Base-by-base conservation (phyloP, 139 green algal species). In the Chlamydomonas schloesseri region DNA sequence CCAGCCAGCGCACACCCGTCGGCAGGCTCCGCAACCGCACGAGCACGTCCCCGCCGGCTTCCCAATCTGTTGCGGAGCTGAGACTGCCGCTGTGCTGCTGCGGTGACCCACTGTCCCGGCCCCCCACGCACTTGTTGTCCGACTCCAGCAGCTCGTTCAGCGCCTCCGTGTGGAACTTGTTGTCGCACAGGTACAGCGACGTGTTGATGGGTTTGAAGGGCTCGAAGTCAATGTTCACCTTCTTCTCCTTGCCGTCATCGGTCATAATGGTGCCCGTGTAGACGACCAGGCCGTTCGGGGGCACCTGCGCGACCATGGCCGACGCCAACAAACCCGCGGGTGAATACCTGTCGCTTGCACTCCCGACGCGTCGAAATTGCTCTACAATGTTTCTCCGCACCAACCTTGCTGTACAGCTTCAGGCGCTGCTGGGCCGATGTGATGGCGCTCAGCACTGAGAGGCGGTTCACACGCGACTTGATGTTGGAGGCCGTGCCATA, bases 151-250 rank as follows among this genome's bases (percentile, higher is more conserved):
- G 93, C 92, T 99, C 97, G 69, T 94, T 96, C 57, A 99, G 91
- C n/a, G 97, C 96, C 92, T 98, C 95, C n/a, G 96, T 99, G 93
- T 99, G 98, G 89, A 99, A 99, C 92, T 99, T 99, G 93, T 99
- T 99, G 93, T 99, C 98, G 90, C 98, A 99, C 37, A 99, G 92
- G 93, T 99, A 99, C 33, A 99, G 92, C 3, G 96, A 99, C 17
- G 98, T 99, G 95, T 99, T 99, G 96, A 99, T 99, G 69, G 98
- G 96, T 90, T 99, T 99, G 96, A 99, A 99, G n/a, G 98, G 98
- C 94, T 99, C 98, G 90, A 99, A 99, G 91, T 99, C 98, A 57
- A 99, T 99, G 91, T 99, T 99, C 71, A 99, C 90, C 89, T 99
- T 99, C 86, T 93, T 93, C 71, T 93, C 89, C 93, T 99, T 99